Conservation (phyloP, 192 early-diverging fungal genomes). For the Coemansia sp. region DNA sequence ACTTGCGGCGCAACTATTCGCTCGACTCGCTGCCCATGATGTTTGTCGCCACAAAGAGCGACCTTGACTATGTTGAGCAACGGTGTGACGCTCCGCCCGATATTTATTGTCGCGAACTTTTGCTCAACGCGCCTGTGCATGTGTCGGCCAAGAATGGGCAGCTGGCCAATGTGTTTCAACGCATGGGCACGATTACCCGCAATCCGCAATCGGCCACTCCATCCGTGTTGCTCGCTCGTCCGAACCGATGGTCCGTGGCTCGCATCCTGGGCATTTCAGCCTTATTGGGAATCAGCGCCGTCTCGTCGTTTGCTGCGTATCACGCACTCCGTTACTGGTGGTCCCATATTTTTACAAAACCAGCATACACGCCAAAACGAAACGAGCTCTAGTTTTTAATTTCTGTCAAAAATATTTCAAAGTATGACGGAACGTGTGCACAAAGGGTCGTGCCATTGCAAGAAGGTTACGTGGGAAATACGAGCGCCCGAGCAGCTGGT, state of each 20-base stretch:
- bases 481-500: conserved; percentile 25
- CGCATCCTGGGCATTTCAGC: conserved; percentile 39
- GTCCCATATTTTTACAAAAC: conserved; percentile 3
- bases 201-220: conserved; percentile 49
- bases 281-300: conserved; percentile 37
- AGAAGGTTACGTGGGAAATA: conserved; percentile 40
- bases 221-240: conserved; percentile 27
- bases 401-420: too few relatives aligned
- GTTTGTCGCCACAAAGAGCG: conserved; percentile 95
- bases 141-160: conserved; percentile 83
- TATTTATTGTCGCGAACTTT: conserved; percentile 85
- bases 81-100: conserved; percentile 86
- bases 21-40: conserved; percentile 82
- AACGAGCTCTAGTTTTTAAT: neutral
- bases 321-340: conserved; percentile 52
- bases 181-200: conserved; percentile 66
- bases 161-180: conserved; percentile 85
- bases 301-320: conserved; percentile 45
- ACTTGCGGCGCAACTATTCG: conserved; percentile 78
- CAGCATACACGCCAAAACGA: neutral
- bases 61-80: conserved; percentile 79
- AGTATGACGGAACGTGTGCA: conserved; percentile 5
- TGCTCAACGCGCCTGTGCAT: conserved; percentile 84
- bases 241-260: conserved; percentile 38
- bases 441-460: conserved; percentile 45